phyloP scores from a whole-genome alignment of 129 eudicot species.

The carrot (Daucus carota) region DNA sequence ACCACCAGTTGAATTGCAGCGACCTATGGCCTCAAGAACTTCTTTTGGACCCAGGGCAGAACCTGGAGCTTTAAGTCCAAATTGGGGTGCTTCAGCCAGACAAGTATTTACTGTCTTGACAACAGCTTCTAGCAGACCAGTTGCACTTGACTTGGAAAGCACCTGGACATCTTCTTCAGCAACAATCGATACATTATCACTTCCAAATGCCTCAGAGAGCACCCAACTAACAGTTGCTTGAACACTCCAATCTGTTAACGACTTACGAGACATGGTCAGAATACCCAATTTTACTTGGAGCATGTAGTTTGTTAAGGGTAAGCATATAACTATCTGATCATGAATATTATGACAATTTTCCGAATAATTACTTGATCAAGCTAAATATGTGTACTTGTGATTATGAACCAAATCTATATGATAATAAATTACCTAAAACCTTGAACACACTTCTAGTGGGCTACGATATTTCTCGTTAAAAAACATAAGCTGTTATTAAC shows the following conservation, averaged over 20 bases:
- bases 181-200: slow-evolving; percentile 60
- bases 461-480: background rate
- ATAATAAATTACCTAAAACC: background rate
- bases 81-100: slow-evolving; percentile 47
- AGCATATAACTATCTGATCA: background rate
- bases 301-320: background rate
- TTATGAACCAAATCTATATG: background rate
- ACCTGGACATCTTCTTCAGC: slow-evolving; percentile 80
- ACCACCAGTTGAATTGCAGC: slow-evolving; percentile 72
- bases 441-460: background rate
- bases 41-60: slow-evolving; percentile 26
- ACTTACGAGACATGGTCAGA: background rate
- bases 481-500: background rate
- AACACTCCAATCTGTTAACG: slow-evolving; percentile 86
- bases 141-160: slow-evolving; percentile 43
- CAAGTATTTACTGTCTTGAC: slow-evolving; percentile 55
- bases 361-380: background rate
- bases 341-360: background rate
- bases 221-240: slow-evolving; percentile 86
- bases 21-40: slow-evolving; percentile 66
- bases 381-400: background rate
- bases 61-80: slow-evolving; percentile 50
- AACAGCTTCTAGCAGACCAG: slow-evolving; percentile 41
- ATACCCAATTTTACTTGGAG: slow-evolving; percentile 3
- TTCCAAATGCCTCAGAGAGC: slow-evolving; percentile 65